Conservation (phyloP, 139 green algal species). For the Micractinium conductrix region DNA sequence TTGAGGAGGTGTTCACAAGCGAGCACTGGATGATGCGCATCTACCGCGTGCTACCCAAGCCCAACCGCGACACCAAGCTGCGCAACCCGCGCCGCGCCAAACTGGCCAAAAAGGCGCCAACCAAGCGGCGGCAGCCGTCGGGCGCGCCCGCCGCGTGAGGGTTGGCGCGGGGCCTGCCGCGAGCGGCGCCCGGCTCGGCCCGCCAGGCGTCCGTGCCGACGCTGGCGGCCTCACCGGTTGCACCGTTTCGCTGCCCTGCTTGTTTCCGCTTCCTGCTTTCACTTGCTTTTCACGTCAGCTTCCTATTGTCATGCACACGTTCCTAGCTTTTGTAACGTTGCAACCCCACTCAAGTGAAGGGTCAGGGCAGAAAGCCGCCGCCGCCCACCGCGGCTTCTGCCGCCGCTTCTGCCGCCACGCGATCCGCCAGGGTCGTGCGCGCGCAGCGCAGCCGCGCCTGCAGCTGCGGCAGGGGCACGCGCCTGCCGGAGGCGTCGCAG, state of each 20-base stretch:
- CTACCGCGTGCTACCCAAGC: constrained; percentile 67
- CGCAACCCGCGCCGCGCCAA: constrained; percentile 43
- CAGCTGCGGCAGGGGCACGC: constrained; percentile 5
- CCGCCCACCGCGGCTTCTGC: neutral
- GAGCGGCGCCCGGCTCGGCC: no score
- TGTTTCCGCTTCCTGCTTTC: neutral
- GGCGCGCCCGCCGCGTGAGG: neutral
- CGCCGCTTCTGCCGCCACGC: neutral
- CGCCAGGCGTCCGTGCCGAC: no score
- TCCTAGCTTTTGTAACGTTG: neutral
- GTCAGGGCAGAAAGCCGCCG: constrained; percentile 18
- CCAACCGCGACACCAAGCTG: constrained; percentile 56
- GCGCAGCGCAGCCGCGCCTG: neutral
- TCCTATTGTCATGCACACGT: neutral
- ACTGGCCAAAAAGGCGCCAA: neutral
- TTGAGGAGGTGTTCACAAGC: constrained; percentile 95
- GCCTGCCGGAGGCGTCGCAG: neutral
- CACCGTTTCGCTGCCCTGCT: no score
- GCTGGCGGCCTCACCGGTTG: no score
- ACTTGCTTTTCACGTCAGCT: neutral
- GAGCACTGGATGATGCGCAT: constrained; percentile 94
- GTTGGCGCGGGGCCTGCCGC: neutral
- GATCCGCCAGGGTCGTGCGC: neutral
- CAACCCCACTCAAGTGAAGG: no score
- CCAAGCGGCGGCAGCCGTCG: neutral